Conservation (phyloP, 2,329 filamentous ascomycete species). For the Trichophyton rubrum region DNA sequence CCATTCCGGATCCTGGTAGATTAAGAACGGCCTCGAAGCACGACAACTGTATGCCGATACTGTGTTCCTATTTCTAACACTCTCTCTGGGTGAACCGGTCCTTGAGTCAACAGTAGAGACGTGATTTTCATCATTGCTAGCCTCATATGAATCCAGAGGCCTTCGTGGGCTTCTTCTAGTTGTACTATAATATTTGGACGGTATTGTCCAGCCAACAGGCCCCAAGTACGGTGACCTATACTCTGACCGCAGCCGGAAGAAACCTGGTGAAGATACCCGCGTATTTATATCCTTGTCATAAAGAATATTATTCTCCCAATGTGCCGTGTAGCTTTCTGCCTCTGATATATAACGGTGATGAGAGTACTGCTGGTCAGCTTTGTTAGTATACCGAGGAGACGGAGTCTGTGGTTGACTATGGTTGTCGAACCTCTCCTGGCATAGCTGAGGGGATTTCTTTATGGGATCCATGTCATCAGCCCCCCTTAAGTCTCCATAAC, state of each 20-base stretch:
- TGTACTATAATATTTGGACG: slow-evolving; percentile 5
- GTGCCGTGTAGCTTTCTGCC: slow-evolving; percentile 1
- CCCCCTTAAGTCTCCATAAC: not conserved
- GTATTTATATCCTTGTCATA: slow-evolving; percentile 5
- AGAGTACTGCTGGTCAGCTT: not conserved
- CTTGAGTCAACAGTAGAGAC: not conserved
- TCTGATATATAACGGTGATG: slow-evolving; percentile 1
- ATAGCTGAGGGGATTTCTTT: not conserved
- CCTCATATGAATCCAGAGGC: not conserved
- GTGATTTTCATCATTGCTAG: not conserved
- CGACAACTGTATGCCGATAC: not conserved
- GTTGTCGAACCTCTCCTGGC: not conserved
- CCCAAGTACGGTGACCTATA: slow-evolving; percentile 11
- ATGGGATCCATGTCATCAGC: not conserved
- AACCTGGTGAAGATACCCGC: not conserved
- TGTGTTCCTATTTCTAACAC: not conserved
- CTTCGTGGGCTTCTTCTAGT: not conserved
- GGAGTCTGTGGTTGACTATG: not conserved
- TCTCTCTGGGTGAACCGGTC: not conserved
- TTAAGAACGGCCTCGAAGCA: slow-evolving; percentile 11
- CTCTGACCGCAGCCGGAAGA: not conserved
- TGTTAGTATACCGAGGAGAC: not conserved
- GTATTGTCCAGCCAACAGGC: slow-evolving; percentile 13
- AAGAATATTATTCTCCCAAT: slow-evolving; percentile 2
- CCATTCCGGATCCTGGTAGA: slow-evolving; percentile 13